These are phyloP conservation scores for Boletus tomentosulus DNA, from an alignment of 768 basidiomycete genomes.

Conservation along the genomic window DNA sequence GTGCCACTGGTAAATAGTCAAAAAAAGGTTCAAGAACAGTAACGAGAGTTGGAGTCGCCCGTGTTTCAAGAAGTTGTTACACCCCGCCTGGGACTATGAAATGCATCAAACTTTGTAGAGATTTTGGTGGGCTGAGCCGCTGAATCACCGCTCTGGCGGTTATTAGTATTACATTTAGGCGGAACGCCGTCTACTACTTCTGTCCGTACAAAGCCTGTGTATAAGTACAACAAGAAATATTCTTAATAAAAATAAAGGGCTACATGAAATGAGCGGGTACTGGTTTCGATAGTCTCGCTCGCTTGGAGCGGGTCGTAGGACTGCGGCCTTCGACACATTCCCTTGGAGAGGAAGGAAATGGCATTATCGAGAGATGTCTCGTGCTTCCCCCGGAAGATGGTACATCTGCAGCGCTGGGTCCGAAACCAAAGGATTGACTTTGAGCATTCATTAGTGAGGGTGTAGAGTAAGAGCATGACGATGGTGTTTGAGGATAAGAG, in stretches of 20 bases:
- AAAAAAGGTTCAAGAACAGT: not conserved
- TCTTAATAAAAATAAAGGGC: conserved; percentile 5
- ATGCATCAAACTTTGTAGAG: not conserved
- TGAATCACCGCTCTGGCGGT: too few species aligned
- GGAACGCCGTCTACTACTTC: not conserved
- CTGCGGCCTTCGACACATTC: not conserved
- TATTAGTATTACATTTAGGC: too few species aligned
- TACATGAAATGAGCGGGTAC: conserved; percentile 19
- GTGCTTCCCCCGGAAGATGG: not conserved
- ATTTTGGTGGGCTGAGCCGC: not conserved
- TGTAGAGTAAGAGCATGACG: conserved; percentile 3
- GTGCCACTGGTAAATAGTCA: not conserved
- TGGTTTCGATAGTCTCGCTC: conserved; percentile 17
- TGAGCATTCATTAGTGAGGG: not conserved
- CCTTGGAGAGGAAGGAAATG: conserved; percentile 8
- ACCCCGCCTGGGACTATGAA: not conserved
- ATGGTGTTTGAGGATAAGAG: conserved; percentile 5
- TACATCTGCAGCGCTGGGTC: not conserved
- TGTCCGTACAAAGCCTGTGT: not conserved
- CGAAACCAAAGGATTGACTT: not conserved
- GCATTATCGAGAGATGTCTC: conserved; percentile 20
- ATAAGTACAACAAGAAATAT: not conserved
- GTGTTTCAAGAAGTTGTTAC: conserved; percentile 1
- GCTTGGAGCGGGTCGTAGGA: conserved; percentile 1
- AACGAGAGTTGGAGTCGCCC: not conserved